A percentile compares a stretch with the other conserved stretches of the same genome.
Evolutionary conservation across 768 basidiomycete genomes (phyloP).

Genomic region (Hericium erinaceus): DNA sequence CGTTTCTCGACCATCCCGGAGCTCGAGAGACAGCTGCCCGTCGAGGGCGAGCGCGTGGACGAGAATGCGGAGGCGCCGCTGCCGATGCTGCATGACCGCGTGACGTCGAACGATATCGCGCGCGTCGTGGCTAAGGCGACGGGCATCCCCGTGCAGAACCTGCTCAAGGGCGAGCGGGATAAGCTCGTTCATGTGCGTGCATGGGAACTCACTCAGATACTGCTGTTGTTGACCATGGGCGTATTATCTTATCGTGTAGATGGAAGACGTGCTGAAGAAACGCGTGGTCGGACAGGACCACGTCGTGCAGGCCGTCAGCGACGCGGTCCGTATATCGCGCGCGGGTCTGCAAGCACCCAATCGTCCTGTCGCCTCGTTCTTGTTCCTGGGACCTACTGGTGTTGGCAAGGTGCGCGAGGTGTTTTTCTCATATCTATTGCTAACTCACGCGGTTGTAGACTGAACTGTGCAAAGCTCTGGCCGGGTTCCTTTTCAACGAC

Average conservation of each 20-base stretch:
- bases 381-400: constrained; percentile 85
- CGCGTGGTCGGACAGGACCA: constrained; percentile 90
- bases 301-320: constrained; percentile 75
- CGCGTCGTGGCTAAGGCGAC: constrained; percentile 83
- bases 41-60: constrained; percentile 35
- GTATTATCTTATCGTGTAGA: constrained; percentile 33
- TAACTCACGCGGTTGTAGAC: constrained; percentile 38
- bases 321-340: constrained; percentile 88
- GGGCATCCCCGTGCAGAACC: constrained; percentile 83
- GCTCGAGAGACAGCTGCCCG: constrained; percentile 61
- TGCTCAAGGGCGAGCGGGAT: constrained; percentile 84
- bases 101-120: constrained; percentile 84
- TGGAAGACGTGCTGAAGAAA: constrained; percentile 70
- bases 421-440: neutral
- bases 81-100: constrained; percentile 73
- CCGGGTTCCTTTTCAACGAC: constrained; percentile 83
- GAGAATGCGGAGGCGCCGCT: constrained; percentile 39
- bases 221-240: neutral
- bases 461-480: constrained; percentile 82
- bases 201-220: neutral
- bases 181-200: constrained; percentile 73
- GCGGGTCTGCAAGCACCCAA: constrained; percentile 86
- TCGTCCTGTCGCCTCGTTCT: constrained; percentile 85
- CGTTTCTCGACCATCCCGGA: constrained; percentile 82
- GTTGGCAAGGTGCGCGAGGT: constrained; percentile 57